Base-by-base conservation (phyloP, 116 monocot genomes). In the Trichopus zeylanicus region DNA sequence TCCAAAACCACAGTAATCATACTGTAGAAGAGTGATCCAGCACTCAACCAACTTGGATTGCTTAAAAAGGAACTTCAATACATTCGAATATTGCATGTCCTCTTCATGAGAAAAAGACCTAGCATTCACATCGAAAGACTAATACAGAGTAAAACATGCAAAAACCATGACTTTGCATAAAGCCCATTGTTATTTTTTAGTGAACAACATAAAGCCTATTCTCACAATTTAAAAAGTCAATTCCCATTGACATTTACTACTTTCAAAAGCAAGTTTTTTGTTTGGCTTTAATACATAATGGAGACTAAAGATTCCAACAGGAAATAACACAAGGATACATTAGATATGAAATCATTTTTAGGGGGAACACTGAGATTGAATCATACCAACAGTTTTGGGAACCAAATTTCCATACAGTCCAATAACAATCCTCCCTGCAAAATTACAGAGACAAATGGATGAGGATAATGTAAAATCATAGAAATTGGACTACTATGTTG, bases 331-430 rank as follows among this genome's bases (percentile, higher is more conserved):
- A n/a, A 54, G 28, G 30, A 73, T 25, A 10, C 10, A 7, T 6
- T 12, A 29, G 26, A 29, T 55, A 26, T 55, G 16, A 5, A 16
- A 26, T 30, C 7, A 52, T 7, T 52, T 19, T 24, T 3, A 57
- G 9, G 2, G 9, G 15, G 19, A 34, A 21, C n/a, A 18, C n/a
- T 42, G 16, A 15, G 13, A 42, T 42, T 16, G 13, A 15, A 15
- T n/a, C 84, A 57, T 81, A 95, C 95, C 87, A 38, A 72, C 91
- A 42, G 97, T 97, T 77, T 87, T 90, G 19, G 95, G 97, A 59
- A 97, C 97, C 51, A 79, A 72, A n/a, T 84, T 58, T 28, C 97
- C 97, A 64, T 91, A 87, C 51, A 97, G 75, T 52, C 97, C 97
- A 77, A 97, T 65, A 49, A 97, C 76, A 62, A 97, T 82, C 69